phyloP scores from a whole-genome alignment of 2,329 filamentous ascomycete species.

The Chaetomium olivaceum region DNA sequence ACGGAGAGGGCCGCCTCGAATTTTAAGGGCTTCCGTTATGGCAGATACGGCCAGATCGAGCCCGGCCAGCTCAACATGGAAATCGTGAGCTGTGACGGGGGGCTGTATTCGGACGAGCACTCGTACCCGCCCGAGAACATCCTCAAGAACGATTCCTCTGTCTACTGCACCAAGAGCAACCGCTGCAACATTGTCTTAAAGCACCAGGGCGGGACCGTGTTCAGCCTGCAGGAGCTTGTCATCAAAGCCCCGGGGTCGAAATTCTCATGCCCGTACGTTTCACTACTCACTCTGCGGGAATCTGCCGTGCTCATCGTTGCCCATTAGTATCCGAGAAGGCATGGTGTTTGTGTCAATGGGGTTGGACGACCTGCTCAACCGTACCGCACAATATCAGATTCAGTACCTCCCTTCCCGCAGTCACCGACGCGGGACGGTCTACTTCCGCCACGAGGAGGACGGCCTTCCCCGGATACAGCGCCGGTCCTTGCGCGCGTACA shows the following conservation, averaged over 20 bases:
- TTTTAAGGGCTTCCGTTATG: constrained; percentile 71
- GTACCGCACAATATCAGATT: constrained; percentile 75
- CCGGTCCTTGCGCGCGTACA: constrained; percentile 49
- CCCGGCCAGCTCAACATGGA: constrained; percentile 82
- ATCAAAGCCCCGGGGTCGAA: constrained; percentile 81
- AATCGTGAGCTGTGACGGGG: constrained; percentile 85
- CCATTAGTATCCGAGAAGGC: constrained; percentile 76
- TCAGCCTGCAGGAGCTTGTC: constrained; percentile 80
- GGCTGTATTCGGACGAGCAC: constrained; percentile 63
- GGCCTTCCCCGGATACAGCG: constrained; percentile 49
- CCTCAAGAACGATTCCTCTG: constrained; percentile 75
- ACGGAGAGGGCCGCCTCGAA: constrained; percentile 55
- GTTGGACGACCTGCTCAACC: constrained; percentile 69
- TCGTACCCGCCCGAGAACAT: constrained; percentile 77
- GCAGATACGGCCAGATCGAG: constrained; percentile 83
- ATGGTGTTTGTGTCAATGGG: constrained; percentile 91
- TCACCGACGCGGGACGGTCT: constrained; percentile 36
- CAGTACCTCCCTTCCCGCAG: constrained; percentile 52
- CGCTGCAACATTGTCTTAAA: constrained; percentile 83
- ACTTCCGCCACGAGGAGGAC: constrained; percentile 54
- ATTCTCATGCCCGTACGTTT: constrained; percentile 83
- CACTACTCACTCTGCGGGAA: background rate
- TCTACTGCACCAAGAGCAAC: constrained; percentile 88
- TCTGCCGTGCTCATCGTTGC: constrained; percentile 38
- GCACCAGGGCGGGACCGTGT: constrained; percentile 77